These are phyloP conservation scores for Aspergillaceae sp. DNA, from an alignment of 2,329 filamentous ascomycete genomes.

Conservation along the genomic window DNA sequence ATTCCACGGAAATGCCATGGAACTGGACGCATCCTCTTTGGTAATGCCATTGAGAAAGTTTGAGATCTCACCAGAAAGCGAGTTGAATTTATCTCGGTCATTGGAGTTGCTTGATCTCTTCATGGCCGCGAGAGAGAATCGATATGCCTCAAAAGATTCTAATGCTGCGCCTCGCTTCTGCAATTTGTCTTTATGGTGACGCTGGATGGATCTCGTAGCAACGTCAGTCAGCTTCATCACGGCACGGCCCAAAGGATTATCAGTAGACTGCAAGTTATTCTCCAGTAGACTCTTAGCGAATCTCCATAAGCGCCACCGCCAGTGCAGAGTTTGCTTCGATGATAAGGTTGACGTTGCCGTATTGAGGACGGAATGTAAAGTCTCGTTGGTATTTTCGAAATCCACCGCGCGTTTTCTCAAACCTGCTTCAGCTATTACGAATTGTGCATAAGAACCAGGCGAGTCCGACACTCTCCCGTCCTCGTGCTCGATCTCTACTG, in stretches of 20 bases:
- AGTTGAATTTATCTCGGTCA: conserved; percentile 17
- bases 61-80: conserved; percentile 17
- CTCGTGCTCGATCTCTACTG: conserved; percentile 18
- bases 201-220: conserved; percentile 22
- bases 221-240: conserved; percentile 17
- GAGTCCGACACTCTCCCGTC: conserved; percentile 19
- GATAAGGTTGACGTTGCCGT: conserved; percentile 21
- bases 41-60: conserved; percentile 18
- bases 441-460: conserved; percentile 24
- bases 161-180: conserved; percentile 19
- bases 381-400: conserved; percentile 16
- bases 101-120: conserved; percentile 13
- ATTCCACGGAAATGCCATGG: conserved; percentile 27
- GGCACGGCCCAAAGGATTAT: conserved; percentile 12
- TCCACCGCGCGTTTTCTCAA: conserved; percentile 19
- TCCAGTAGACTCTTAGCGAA: conserved; percentile 26
- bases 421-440: conserved; percentile 30
- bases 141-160: conserved; percentile 32
- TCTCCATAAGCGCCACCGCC: conserved; percentile 37
- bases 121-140: conserved; percentile 21
- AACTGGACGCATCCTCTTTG: conserved; percentile 16
- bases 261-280: conserved; percentile 17
- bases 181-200: conserved; percentile 19
- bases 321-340: conserved; percentile 23
- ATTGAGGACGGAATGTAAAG: conserved; percentile 18